Conservation (phyloP, 78 protist species). For the Guillardia theta region DNA sequence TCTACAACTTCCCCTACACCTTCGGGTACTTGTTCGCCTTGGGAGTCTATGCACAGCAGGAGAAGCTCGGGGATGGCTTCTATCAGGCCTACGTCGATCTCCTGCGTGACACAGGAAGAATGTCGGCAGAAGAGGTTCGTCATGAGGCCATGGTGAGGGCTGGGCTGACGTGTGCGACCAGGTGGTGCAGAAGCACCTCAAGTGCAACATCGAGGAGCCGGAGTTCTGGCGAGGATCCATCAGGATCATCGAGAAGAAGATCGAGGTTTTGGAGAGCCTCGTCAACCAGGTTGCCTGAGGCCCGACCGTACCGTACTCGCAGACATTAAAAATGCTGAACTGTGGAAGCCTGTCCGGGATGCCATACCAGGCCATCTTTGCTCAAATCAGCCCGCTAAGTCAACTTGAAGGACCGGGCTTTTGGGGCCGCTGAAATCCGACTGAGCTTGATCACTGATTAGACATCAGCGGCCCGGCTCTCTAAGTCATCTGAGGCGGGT, state of each 20-base stretch:
- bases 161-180: background rate
- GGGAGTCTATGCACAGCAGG: background rate
- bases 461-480: too few species aligned
- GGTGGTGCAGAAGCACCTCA: background rate
- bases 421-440: too few species aligned
- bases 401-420: too few species aligned
- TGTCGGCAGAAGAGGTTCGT: background rate
- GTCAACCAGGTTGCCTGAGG: too few species aligned
- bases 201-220: background rate
- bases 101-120: constrained; percentile 19
- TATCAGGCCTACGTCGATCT: background rate
- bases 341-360: too few species aligned
- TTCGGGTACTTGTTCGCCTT: background rate
- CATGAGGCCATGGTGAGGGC: background rate
- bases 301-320: too few species aligned
- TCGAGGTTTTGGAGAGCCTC: background rate
- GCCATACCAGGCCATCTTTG: too few species aligned
- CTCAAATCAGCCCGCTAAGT: too few species aligned
- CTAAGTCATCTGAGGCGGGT: too few species aligned
- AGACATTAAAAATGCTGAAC: too few species aligned
- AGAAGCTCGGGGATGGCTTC: background rate
- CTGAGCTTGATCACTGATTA: too few species aligned
- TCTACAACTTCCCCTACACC: background rate
- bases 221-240: background rate
- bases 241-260: background rate